phyloP scores from a whole-genome alignment of 208 protist genomes.

The Angomonas deanei region DNA sequence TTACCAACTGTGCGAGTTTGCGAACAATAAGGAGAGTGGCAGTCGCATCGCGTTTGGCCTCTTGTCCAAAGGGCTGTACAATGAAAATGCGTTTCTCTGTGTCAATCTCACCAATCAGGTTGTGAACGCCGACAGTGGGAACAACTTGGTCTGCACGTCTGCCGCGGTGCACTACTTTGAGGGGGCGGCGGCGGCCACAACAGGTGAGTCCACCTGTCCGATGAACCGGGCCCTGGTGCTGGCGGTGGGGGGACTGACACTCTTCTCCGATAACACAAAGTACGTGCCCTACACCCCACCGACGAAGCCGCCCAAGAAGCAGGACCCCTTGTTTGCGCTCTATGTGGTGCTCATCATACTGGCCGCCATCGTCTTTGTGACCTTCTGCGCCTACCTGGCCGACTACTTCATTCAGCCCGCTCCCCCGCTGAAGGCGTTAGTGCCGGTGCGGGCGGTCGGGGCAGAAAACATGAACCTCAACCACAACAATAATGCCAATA shows the following conservation, averaged over 20 bases:
- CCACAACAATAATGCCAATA: background rate
- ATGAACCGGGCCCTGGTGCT: background rate
- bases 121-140: background rate
- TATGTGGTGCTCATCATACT: constrained; percentile 42
- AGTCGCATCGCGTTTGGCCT: background rate
- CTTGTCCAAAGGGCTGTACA: background rate
- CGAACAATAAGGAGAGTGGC: background rate
- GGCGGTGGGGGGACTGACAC: background rate
- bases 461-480: background rate
- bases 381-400: constrained; percentile 30
- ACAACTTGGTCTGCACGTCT: background rate
- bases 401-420: constrained; percentile 64
- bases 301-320: background rate
- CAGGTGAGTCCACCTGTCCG: background rate
- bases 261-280: background rate
- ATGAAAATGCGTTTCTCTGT: constrained; percentile 3
- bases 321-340: constrained; percentile 7
- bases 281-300: background rate
- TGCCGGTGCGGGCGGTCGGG: constrained; percentile 10
- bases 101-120: background rate
- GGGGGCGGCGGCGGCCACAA: background rate
- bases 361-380: constrained; percentile 22
- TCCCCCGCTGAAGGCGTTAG: constrained; percentile 30
- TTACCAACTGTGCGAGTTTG: background rate
- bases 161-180: background rate